A percentile compares a stretch with the other conserved stretches of the same genome.
Conservation (phyloP, 441 rosid species). For the Cnidoscolus chayamansa region DNA sequence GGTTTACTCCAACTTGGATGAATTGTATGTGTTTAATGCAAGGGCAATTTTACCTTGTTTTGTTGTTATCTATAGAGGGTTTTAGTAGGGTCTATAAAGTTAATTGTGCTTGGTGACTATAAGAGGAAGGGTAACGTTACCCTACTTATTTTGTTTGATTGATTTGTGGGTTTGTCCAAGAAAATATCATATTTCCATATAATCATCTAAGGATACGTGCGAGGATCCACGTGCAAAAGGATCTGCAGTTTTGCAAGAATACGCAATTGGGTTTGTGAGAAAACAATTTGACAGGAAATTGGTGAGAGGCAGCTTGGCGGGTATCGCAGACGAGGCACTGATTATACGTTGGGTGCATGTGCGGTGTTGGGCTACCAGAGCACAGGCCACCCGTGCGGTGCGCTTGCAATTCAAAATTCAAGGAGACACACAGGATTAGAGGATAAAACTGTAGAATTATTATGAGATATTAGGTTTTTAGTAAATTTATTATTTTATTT, state of each 20-base stretch:
- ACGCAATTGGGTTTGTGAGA: background rate
- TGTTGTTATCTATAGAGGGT: conserved; percentile 65
- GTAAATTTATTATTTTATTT: too few relatives aligned
- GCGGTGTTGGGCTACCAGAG: background rate
- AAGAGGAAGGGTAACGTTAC: background rate
- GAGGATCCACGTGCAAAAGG: too few relatives aligned
- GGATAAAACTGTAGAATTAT: too few relatives aligned
- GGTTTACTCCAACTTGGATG: conserved; percentile 59
- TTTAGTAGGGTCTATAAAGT: conserved; percentile 20
- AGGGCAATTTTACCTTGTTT: conserved; percentile 73
- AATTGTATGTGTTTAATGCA: conserved; percentile 56
- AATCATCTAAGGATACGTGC: too few relatives aligned
- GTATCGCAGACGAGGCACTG: conserved; percentile 25
- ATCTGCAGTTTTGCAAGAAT: too few relatives aligned
- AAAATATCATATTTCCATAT: background rate
- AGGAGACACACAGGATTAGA: too few relatives aligned
- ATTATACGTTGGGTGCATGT: conserved; percentile 15
- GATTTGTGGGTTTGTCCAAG: conserved; percentile 3
- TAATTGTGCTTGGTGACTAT: background rate
- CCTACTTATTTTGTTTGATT: background rate
- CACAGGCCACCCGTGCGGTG: background rate
- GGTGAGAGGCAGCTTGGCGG: conserved; percentile 4
- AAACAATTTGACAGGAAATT: conserved; percentile 21
- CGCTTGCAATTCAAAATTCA: background rate
- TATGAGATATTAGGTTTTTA: too few relatives aligned